These are phyloP conservation scores for Silybum marianum DNA, from an alignment of 129 eudicot species.

Conservation along the genomic window DNA sequence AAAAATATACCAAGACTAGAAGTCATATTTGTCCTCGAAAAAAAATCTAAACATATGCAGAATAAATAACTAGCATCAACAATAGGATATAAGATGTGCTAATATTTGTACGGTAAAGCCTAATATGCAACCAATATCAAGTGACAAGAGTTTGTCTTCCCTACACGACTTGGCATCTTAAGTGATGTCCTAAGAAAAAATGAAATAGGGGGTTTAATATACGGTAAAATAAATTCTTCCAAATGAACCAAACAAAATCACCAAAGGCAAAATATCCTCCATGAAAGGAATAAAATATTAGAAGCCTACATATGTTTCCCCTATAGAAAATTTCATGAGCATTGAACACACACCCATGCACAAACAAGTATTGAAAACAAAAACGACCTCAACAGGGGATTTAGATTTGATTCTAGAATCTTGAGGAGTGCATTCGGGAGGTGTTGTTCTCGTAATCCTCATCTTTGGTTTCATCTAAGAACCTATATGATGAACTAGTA, in stretches of 20 bases:
- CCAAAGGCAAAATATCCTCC: not conserved
- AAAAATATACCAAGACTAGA: not conserved
- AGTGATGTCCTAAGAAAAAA: not conserved
- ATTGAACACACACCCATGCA: not conserved
- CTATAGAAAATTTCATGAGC: not conserved
- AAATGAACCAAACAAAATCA: too few relatives aligned
- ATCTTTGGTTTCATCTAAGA: not conserved
- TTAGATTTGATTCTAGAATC: not conserved
- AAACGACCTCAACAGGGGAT: not conserved
- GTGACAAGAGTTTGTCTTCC: not conserved
- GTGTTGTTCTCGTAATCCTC: not conserved
- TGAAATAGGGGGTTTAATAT: too few relatives aligned
- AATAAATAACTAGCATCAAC: not conserved
- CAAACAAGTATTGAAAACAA: not conserved
- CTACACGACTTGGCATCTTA: not conserved
- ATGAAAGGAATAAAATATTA: not conserved
- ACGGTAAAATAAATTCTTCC: too few relatives aligned
- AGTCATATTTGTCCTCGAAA: not conserved
- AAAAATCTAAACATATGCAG: not conserved
- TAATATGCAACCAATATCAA: not conserved
- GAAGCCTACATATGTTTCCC: not conserved
- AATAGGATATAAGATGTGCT: not conserved
- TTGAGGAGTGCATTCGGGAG: not conserved
- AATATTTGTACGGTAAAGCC: not conserved
- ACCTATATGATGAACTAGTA: not conserved